Evolutionary conservation across 192 early-diverging fungal genomes (phyloP), one percentile per base, ranked within the genome.

Genomic region (Rhizophagus prolifer): DNA sequence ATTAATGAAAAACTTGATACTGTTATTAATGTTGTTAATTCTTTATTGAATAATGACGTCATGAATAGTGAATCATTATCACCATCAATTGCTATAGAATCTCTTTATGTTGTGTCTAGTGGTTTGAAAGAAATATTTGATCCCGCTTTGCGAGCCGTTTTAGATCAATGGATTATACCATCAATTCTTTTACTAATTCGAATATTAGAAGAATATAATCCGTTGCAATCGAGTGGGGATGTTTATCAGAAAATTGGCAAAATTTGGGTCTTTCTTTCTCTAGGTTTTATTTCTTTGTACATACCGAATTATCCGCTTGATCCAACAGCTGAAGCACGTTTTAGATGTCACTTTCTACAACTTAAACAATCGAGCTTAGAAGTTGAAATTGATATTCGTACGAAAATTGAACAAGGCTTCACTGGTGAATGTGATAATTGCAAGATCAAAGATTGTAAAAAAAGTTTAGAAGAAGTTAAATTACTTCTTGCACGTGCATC

Each of bases 241-340:
- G 9, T 83, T 34, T 76, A 78, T 41, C 76, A 31, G 13, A 66
- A 78, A 26, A 81, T 87, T 30, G 91, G 90, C 36, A 85, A 86
- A 78, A 82, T 89, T 1, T 90, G 91, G 82, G 80, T 91, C 7
- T 81, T 80, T 31, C 75, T 90, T 10, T 87, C 87, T 0, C 54
- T 92, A 12, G 81, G 88, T 1, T 87, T 95, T 79, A 74, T 96
- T 67, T 78, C 81, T 9, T 79, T 88, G 2, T 95, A 95, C 60
- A 82, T 98, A 31, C 97, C 97, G 7, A 80, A 88, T 31, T 89
- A 93, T 28, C 89, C 94, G 0, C 84, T 94, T 25, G 97, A 98
- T 82, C 96, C 97, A 3, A 95, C 94, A 7, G 86, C 91, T 5
- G 89, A 90, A 73, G 86, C 93, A 1, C 86, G 88, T 25, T 81